Evolutionary conservation across 495 filamentous ascomycete genomes (phyloP).

Genomic region (Chaetomidium leptoderma): DNA sequence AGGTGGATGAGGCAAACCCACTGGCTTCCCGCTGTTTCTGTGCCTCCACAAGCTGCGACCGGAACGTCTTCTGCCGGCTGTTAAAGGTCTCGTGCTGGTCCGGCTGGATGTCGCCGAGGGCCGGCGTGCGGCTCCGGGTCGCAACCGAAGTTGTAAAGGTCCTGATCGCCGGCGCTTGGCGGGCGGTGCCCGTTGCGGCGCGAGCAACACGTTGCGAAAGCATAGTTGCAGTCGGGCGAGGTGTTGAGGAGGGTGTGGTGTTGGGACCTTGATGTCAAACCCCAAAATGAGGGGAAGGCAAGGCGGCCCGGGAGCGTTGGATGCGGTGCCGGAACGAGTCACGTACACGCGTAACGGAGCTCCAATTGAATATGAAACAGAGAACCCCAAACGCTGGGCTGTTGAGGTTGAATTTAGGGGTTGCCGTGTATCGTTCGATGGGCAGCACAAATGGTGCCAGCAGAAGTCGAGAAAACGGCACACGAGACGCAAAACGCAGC

Average conservation of each 20-base stretch:
- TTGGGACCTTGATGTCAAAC: conserved; percentile 5
- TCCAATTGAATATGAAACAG: conserved; percentile 5
- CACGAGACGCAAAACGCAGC: conserved; percentile 7
- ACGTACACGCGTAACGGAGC: conserved; percentile 1
- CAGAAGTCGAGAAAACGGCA: not conserved
- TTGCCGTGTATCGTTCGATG: conserved; percentile 12
- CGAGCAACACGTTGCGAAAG: conserved; percentile 30
- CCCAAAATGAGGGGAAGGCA: conserved; percentile 14
- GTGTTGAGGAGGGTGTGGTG: conserved; percentile 1
- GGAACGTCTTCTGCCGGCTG: conserved; percentile 76
- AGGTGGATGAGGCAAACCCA: conserved; percentile 43
- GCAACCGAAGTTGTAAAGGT: conserved; percentile 57
- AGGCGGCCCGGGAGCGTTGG: not conserved
- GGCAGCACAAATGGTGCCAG: not conserved
- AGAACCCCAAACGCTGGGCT: not conserved
- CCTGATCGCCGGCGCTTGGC: conserved; percentile 36
- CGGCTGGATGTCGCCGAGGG: conserved; percentile 74
- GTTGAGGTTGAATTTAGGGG: not conserved
- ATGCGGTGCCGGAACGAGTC: not conserved
- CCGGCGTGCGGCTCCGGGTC: conserved; percentile 56
- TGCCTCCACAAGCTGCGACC: conserved; percentile 70
- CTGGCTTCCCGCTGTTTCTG: conserved; percentile 81
- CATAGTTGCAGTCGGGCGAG: conserved; percentile 21
- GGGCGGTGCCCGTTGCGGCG: conserved; percentile 26
- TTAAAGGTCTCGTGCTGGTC: conserved; percentile 67